A percentile compares a stretch with the other conserved stretches of the same genome.
Conservation (phyloP, 345 rosid species). For the Iberis pinnata region DNA sequence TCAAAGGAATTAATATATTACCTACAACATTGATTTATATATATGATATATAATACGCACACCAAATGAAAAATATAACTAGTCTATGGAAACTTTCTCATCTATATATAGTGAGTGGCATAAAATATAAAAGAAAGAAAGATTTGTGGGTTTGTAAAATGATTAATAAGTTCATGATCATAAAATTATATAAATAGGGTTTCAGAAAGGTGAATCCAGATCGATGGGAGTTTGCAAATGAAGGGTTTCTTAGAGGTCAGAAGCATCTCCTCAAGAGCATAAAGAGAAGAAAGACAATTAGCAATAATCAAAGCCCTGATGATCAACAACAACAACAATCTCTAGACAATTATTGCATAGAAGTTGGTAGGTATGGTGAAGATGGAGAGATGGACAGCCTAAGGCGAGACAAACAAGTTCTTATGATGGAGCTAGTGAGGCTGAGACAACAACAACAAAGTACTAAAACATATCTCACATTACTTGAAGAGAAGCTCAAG, state of each 20-base stretch:
- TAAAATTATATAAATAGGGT: conserved; percentile 43
- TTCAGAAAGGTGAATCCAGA: conserved; percentile 95
- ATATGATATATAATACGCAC: conserved; percentile 15
- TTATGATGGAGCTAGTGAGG: conserved; percentile 57
- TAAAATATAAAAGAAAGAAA: conserved; percentile 15
- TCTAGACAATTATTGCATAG: conserved; percentile 50
- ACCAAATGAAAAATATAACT: no score
- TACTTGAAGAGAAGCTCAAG: conserved; percentile 46
- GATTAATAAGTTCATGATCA: conserved; percentile 9
- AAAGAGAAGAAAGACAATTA: conserved; percentile 45
- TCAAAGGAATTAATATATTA: neutral
- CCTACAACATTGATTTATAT: neutral
- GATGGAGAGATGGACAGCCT: conserved; percentile 53
- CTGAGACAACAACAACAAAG: conserved; percentile 57
- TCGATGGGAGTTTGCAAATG: conserved; percentile 82
- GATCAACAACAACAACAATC: conserved; percentile 34
- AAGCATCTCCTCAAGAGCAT: conserved; percentile 56
- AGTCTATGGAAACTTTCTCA: neutral
- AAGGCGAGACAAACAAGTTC: conserved; percentile 53
- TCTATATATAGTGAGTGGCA: conserved; percentile 20
- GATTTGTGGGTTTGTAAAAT: conserved; percentile 4
- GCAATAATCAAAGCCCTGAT: conserved; percentile 21
- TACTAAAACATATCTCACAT: conserved; percentile 41
- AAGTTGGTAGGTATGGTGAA: conserved; percentile 53
- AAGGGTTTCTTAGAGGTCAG: conserved; percentile 68